phyloP scores from a whole-genome alignment of 208 protist species.

The Naegleria fowleri region DNA sequence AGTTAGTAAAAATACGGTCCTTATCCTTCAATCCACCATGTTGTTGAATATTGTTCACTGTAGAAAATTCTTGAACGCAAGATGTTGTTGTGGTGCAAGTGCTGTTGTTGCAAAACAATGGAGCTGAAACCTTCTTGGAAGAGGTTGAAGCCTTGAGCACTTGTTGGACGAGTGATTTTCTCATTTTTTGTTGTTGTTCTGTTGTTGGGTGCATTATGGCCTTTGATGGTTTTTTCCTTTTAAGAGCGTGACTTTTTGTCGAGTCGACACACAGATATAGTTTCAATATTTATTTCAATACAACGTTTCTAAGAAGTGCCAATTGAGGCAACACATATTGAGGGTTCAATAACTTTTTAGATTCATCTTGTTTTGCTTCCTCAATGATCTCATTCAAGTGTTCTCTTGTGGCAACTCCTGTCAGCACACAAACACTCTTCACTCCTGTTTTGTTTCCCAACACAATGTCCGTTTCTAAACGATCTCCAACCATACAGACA shows the following conservation, averaged over 20 bases:
- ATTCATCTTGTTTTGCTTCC: background rate
- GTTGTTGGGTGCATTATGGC: no score
- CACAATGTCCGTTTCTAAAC: conserved; percentile 1
- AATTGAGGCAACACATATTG: background rate
- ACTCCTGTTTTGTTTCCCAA: background rate
- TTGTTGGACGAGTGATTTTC: background rate
- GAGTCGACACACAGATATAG: no score
- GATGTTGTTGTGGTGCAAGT: background rate
- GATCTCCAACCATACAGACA: conserved; percentile 20
- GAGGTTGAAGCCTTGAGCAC: background rate
- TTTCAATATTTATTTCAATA: no score
- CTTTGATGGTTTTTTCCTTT: no score
- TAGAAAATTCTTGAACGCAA: background rate
- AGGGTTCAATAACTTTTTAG: background rate
- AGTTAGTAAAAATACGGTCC: conserved; percentile 97
- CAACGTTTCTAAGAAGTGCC: background rate
- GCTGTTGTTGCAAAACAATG: background rate
- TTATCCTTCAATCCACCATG: conserved; percentile 86
- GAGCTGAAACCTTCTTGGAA: background rate
- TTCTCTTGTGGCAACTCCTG: background rate
- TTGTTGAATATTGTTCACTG: background rate
- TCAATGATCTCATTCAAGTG: background rate
- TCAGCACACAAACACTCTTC: background rate
- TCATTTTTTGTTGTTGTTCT: background rate
- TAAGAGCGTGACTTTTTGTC: no score